These are phyloP conservation scores for Tuber umbilicatum DNA, from an alignment of 495 filamentous ascomycete species.

Conservation along the genomic window DNA sequence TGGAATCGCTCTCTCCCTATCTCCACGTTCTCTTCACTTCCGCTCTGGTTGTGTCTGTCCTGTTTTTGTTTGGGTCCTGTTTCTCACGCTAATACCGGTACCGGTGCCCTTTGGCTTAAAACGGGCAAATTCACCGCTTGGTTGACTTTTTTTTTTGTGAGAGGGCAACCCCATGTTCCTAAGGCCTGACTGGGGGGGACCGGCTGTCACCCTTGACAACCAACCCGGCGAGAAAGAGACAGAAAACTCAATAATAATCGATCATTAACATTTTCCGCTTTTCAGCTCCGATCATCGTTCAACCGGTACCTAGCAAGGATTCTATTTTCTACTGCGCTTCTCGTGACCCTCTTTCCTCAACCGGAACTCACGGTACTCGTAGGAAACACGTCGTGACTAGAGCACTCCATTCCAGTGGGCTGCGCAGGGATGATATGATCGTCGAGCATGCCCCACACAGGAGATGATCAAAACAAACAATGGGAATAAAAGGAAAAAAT, in stretches of 20 bases:
- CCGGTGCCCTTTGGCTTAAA: slow-evolving; percentile 12
- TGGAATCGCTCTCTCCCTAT: slow-evolving; percentile 17
- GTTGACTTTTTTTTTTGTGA: slow-evolving; percentile 8
- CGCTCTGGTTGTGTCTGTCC: slow-evolving; percentile 4
- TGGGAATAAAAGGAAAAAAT: background rate
- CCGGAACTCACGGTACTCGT: background rate
- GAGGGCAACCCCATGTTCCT: background rate
- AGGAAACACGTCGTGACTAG: background rate
- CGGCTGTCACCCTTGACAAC: background rate
- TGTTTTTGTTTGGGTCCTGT: slow-evolving; percentile 1
- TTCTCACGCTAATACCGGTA: slow-evolving; percentile 12
- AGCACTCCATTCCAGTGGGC: background rate
- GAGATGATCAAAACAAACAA: slow-evolving; percentile 13
- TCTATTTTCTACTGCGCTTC: background rate
- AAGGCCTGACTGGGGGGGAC: background rate
- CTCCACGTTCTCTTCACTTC: slow-evolving; percentile 15
- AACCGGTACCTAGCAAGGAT: background rate
- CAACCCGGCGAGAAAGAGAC: background rate
- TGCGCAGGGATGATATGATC: background rate
- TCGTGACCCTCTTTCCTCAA: background rate
- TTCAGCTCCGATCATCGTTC: background rate
- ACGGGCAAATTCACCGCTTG: slow-evolving; percentile 29
- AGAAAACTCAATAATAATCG: background rate
- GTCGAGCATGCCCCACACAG: background rate
- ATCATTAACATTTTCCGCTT: background rate